Evolutionary conservation across 2,329 filamentous ascomycete species (phyloP).

Genomic region (Cryphonectria japonica): DNA sequence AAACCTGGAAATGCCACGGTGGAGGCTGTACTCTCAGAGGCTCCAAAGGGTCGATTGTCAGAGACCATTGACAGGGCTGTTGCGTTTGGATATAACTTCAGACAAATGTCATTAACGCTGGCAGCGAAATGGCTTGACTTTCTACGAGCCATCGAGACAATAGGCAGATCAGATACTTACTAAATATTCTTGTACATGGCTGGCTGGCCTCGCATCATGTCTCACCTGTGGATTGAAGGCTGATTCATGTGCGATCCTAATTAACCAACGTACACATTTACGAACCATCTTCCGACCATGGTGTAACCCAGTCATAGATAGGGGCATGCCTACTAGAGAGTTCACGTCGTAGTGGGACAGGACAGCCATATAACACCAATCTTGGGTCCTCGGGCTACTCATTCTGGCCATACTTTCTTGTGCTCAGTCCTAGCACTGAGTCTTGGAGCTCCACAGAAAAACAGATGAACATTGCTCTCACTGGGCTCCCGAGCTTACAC

Average conservation of each 20-base stretch:
- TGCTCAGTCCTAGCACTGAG: neutral
- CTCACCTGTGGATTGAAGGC: neutral
- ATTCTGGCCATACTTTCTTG: neutral
- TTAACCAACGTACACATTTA: neutral
- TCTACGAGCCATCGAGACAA: neutral
- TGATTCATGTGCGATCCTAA: neutral
- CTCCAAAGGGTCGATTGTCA: neutral
- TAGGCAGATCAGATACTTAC: neutral
- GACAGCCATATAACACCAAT: neutral
- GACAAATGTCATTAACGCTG: neutral
- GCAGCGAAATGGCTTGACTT: neutral
- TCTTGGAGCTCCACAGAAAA: neutral
- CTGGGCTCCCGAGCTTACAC: neutral
- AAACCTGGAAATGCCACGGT: too few species aligned
- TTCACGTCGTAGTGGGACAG: neutral
- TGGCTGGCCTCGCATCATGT: neutral
- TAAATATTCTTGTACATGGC: neutral
- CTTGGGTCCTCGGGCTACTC: neutral
- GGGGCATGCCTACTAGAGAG: neutral
- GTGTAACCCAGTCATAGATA: neutral
- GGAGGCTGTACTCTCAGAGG: neutral
- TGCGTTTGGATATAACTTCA: neutral
- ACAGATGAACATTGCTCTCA: neutral
- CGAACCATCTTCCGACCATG: neutral
- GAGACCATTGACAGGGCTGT: neutral